A percentile compares a stretch with the other conserved stretches of the same genome.
phyloP scores from a whole-genome alignment of 768 basidiomycete genomes.

The Agaricus subrufescens region DNA sequence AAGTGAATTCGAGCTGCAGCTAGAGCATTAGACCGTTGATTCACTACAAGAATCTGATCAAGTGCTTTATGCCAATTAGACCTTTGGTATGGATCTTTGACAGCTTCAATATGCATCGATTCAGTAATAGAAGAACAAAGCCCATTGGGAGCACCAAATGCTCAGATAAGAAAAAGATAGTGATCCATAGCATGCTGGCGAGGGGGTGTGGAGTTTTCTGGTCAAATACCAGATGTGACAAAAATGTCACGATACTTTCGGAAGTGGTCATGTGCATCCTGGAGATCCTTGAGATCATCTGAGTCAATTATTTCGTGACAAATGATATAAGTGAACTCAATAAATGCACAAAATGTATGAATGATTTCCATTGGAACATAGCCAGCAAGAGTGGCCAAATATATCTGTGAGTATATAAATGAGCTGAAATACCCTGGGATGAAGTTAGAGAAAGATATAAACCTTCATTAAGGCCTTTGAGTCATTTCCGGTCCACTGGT shows the following conservation, averaged over 20 bases:
- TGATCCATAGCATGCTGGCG: slow-evolving; percentile 21
- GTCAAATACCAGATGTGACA: slow-evolving; percentile 9
- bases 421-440: not conserved
- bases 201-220: slow-evolving; percentile 15
- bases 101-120: slow-evolving; percentile 25
- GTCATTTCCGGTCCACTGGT: slow-evolving; percentile 33
- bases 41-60: slow-evolving; percentile 30
- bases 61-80: slow-evolving; percentile 27
- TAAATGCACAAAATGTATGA: slow-evolving; percentile 17
- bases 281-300: slow-evolving; percentile 12
- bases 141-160: slow-evolving; percentile 23
- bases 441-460: not conserved
- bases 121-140: slow-evolving; percentile 30
- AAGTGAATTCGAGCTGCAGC: slow-evolving; percentile 15
- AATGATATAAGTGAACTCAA: slow-evolving; percentile 31
- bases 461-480: slow-evolving; percentile 35
- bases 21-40: slow-evolving; percentile 25
- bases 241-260: slow-evolving; percentile 26
- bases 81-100: slow-evolving; percentile 29
- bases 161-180: slow-evolving; percentile 13
- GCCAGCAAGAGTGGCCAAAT: slow-evolving; percentile 16
- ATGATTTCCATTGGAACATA: slow-evolving; percentile 16
- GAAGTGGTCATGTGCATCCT: slow-evolving; percentile 17
- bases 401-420: slow-evolving; percentile 7
- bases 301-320: slow-evolving; percentile 6